A percentile compares a stretch with the other conserved stretches of the same genome.
phyloP scores from a whole-genome alignment of 176 grass and related monocot genomes.

The Neostapfia colusana region DNA sequence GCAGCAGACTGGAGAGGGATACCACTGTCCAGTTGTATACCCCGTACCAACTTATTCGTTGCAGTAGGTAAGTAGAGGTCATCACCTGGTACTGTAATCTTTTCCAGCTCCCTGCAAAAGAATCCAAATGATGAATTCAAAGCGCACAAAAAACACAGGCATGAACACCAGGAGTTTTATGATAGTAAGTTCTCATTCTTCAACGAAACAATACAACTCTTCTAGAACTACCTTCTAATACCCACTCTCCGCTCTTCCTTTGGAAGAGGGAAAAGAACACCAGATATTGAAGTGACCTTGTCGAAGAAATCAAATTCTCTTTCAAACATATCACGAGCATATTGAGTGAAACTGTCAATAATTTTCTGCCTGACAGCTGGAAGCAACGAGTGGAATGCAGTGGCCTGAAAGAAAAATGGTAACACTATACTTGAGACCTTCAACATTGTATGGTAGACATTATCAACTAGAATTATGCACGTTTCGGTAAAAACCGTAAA shows the following conservation, averaged over 20 bases:
- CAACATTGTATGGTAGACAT: slow-evolving; percentile 11
- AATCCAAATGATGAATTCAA: slow-evolving; percentile 41
- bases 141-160: slow-evolving; percentile 18
- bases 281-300: slow-evolving; percentile 95
- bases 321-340: slow-evolving; percentile 80
- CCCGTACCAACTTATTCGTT: slow-evolving; percentile 87
- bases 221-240: slow-evolving; percentile 72
- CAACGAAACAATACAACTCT: slow-evolving; percentile 22
- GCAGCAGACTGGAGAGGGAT: slow-evolving; percentile 98
- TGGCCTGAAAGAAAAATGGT: slow-evolving; percentile 50
- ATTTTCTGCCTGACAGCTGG: slow-evolving; percentile 81
- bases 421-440: slow-evolving; percentile 9
- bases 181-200: slow-evolving; percentile 29
- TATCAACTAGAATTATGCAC: slow-evolving; percentile 14
- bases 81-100: slow-evolving; percentile 85
- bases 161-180: slow-evolving; percentile 6
- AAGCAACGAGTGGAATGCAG: slow-evolving; percentile 79
- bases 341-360: slow-evolving; percentile 72
- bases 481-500: slow-evolving; percentile 23
- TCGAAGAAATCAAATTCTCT: slow-evolving; percentile 95
- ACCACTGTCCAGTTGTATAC: slow-evolving; percentile 93
- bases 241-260: slow-evolving; percentile 93
- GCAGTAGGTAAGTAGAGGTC: slow-evolving; percentile 97
- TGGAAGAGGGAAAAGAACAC: slow-evolving; percentile 90
- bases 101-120: slow-evolving; percentile 82